phyloP scores from a whole-genome alignment of 805 yeast species.

The Candida pini region DNA sequence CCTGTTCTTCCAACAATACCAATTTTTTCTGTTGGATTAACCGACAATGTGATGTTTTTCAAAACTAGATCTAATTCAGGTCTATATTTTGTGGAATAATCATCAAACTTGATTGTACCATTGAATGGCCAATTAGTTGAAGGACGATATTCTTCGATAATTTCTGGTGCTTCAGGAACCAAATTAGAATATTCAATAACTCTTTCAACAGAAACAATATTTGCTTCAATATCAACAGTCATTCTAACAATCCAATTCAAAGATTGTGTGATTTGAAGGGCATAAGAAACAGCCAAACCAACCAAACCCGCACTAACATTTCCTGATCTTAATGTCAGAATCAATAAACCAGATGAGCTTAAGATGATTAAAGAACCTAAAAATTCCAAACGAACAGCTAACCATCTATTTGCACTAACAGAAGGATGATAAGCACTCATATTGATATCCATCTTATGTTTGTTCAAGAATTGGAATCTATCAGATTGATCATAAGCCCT shows the following conservation, averaged over 20 bases:
- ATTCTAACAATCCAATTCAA: slow-evolving; percentile 97
- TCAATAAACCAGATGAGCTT: slow-evolving; percentile 78
- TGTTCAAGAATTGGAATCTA: slow-evolving; percentile 61
- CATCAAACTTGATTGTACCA: slow-evolving; percentile 61
- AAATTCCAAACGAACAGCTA: slow-evolving; percentile 89
- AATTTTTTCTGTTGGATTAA: slow-evolving; percentile 74
- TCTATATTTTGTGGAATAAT: slow-evolving; percentile 83
- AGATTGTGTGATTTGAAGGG: slow-evolving; percentile 87
- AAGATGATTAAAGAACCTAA: slow-evolving; percentile 86
- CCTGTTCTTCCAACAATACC: slow-evolving; percentile 98
- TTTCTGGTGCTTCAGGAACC: slow-evolving; percentile 71
- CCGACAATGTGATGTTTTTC: slow-evolving; percentile 56
- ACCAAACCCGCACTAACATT: slow-evolving; percentile 81
- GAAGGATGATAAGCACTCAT: slow-evolving; percentile 92
- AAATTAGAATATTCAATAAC: slow-evolving; percentile 47
- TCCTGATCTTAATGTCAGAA: slow-evolving; percentile 63
- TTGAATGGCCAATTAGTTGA: slow-evolving; percentile 63
- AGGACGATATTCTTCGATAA: slow-evolving; percentile 51
- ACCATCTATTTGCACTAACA: slow-evolving; percentile 93
- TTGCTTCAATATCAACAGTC: slow-evolving; percentile 98
- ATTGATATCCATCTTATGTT: slow-evolving; percentile 72
- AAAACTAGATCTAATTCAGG: slow-evolving; percentile 75
- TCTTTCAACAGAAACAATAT: slow-evolving; percentile 80
- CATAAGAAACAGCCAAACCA: slow-evolving; percentile 91
- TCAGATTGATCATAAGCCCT: slow-evolving; percentile 65